Evolutionary conservation across 2,329 filamentous ascomycete genomes (phyloP), one percentile per base, ranked within the genome.

Genomic region (Ceratocystis ficicola): DNA sequence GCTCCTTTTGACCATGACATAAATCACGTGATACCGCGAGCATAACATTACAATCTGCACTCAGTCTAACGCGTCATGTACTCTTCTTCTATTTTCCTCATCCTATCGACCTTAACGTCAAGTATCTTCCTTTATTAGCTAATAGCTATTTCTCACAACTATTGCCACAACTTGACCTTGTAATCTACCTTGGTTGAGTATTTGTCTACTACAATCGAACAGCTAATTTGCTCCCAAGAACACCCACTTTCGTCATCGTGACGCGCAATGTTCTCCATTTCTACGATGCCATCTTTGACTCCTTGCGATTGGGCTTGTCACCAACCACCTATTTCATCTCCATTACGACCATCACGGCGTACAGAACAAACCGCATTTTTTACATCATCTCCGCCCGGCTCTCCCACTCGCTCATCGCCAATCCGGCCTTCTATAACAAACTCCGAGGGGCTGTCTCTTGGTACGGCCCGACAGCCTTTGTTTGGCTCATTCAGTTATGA

Each of bases 331-430:
- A 74, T 79, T 36, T 74, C 83, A 1, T 85, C 83, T 61, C 83
- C 82, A 5, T 79, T 84, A 3, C 83, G 83, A 2, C 85, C 83
- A 1, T 84, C 82, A 2, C 82, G 83, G 12, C 73, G 46, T n/a
- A 28, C 63, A 15, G 46, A 67, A 22, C 62, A 64, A 52, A 30
- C 44, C 17, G 22, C 32, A 22, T 63, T 65, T 15, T 62, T 67
- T 7, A 59, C 59, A 25, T 65, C 63, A n/a, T 67, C 66, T 3
- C 66, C 66, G 3, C 63, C 66, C 15, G 60, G 59, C 20, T 60
- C 60, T 15, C 63, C 59, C 12, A 50, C 60, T 10, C 57, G 61
- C 17, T 65, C 63, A n/a, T 67, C 66, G 48, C 63, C 66, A 2
- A 65, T 67, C 25, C 36, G 63, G 10, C 52, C 79, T n/a, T 77